phyloP scores from a whole-genome alignment of 1,139 yeast genomes.

The Saccharomycopsis phalli region DNA sequence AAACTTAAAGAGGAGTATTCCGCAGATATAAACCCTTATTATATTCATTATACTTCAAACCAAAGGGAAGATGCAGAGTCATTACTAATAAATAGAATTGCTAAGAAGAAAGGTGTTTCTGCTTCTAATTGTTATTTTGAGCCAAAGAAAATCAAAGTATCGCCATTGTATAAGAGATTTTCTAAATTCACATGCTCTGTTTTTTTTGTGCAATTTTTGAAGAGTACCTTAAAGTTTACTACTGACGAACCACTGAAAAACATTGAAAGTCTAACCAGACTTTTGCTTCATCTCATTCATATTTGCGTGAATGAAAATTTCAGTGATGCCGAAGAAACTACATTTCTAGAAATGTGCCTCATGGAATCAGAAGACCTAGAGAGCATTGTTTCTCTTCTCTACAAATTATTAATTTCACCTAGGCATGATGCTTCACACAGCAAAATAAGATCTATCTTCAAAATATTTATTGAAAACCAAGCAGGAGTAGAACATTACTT shows the following conservation, averaged over 20 bases:
- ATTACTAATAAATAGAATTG: slow-evolving; percentile 25
- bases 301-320: slow-evolving; percentile 36
- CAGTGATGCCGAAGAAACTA: slow-evolving; percentile 18
- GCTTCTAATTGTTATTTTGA: slow-evolving; percentile 40
- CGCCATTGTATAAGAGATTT: slow-evolving; percentile 30
- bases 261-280: slow-evolving; percentile 37
- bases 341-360: slow-evolving; percentile 20
- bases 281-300: slow-evolving; percentile 63
- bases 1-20: slow-evolving; percentile 51
- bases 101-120: slow-evolving; percentile 30
- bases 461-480: slow-evolving; percentile 28
- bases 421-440: slow-evolving; percentile 37
- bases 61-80: slow-evolving; percentile 68
- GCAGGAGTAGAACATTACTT: slow-evolving; percentile 26
- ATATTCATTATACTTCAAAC: slow-evolving; percentile 68
- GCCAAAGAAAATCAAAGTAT: slow-evolving; percentile 33
- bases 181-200: slow-evolving; percentile 43
- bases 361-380: not conserved
- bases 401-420: slow-evolving; percentile 35
- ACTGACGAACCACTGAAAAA: slow-evolving; percentile 32
- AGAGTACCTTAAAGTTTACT: slow-evolving; percentile 36
- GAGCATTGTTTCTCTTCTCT: slow-evolving; percentile 36
- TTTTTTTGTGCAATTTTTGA: slow-evolving; percentile 44
- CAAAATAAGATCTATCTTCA: slow-evolving; percentile 47
- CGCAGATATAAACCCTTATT: slow-evolving; percentile 66